Percentiles rank a stretch among this genome's conserved stretches.
Conservation (phyloP, 2,329 filamentous ascomycete species). For the Aspergillus pseudonomiae region DNA sequence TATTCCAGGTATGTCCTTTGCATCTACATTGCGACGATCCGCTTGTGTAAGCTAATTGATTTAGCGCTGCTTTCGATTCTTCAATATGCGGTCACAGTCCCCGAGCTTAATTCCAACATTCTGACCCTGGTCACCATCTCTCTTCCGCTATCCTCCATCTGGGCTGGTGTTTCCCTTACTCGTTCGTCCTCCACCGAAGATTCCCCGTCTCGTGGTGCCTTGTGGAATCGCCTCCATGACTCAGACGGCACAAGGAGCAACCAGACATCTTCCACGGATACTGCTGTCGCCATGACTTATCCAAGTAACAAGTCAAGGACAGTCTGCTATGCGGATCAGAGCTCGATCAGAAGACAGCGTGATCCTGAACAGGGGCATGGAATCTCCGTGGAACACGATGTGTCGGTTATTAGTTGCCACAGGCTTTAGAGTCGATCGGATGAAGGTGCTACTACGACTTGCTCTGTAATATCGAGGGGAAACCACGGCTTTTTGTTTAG, state of each 20-base stretch:
- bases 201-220: slow-evolving; percentile 23
- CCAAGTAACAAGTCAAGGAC: slow-evolving; percentile 25
- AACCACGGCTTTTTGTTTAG: not conserved
- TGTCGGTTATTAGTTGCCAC: slow-evolving; percentile 27
- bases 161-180: slow-evolving; percentile 55
- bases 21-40: not conserved
- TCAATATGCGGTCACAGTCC: slow-evolving; percentile 55
- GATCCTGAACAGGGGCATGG: slow-evolving; percentile 24
- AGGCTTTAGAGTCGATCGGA: not conserved
- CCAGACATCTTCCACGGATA: slow-evolving; percentile 9
- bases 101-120: slow-evolving; percentile 58
- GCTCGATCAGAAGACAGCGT: slow-evolving; percentile 18
- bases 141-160: slow-evolving; percentile 68
- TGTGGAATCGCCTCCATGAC: slow-evolving; percentile 33
- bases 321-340: slow-evolving; percentile 31
- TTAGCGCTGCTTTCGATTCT: slow-evolving; percentile 64
- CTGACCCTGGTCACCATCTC: slow-evolving; percentile 64
- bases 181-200: slow-evolving; percentile 8
- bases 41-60: not conserved
- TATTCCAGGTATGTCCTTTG: slow-evolving; percentile 56
- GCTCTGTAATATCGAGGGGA: no score
- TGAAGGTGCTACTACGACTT: not conserved
- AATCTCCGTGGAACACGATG: slow-evolving; percentile 35
- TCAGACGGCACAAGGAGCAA: slow-evolving; percentile 17
- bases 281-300: slow-evolving; percentile 11